Evolutionary conservation across 2,329 filamentous ascomycete genomes (phyloP).

Genomic region (Sordariomycetes sp.): DNA sequence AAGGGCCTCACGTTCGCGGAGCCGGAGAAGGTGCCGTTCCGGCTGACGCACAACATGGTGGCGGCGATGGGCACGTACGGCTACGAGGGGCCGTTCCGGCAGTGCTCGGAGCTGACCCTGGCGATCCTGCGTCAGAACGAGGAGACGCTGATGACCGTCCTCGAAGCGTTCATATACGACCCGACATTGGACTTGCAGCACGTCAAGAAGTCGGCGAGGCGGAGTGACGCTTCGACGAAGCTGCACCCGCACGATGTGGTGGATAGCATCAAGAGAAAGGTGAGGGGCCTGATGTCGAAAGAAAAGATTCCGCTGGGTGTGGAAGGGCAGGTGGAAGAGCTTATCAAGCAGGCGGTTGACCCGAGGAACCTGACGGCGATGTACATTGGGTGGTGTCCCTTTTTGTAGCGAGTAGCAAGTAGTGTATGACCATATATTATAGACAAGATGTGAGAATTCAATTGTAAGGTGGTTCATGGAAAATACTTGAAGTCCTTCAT

Average conservation of each 20-base stretch:
- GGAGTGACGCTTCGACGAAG: conserved; percentile 33
- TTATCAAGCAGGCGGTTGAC: conserved; percentile 80
- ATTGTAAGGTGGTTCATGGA: too few relatives aligned
- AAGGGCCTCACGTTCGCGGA: conserved; percentile 94
- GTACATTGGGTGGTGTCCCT: conserved; percentile 89
- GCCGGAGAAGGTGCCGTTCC: conserved; percentile 90
- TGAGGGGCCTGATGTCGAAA: conserved; percentile 70
- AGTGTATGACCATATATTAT: background rate
- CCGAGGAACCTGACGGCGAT: conserved; percentile 73
- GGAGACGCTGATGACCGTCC: conserved; percentile 92
- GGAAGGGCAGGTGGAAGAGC: conserved; percentile 92
- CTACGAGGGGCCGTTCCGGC: conserved; percentile 85
- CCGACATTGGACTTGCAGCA: conserved; percentile 84
- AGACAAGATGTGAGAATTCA: too few relatives aligned
- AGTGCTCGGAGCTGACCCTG: conserved; percentile 82
- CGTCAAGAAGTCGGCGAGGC: conserved; percentile 40
- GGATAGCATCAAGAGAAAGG: conserved; percentile 78
- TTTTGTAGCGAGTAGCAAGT: conserved; percentile 27
- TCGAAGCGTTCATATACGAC: conserved; percentile 96
- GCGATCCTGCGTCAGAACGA: conserved; percentile 79
- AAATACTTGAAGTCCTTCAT: too few relatives aligned
- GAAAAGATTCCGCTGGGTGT: conserved; percentile 91
- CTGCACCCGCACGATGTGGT: conserved; percentile 64
- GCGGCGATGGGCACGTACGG: conserved; percentile 94
- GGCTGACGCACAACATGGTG: conserved; percentile 96